These are phyloP conservation scores for Cruciata laevipes DNA, from an alignment of 257 asterid genomes.

Conservation along the genomic window DNA sequence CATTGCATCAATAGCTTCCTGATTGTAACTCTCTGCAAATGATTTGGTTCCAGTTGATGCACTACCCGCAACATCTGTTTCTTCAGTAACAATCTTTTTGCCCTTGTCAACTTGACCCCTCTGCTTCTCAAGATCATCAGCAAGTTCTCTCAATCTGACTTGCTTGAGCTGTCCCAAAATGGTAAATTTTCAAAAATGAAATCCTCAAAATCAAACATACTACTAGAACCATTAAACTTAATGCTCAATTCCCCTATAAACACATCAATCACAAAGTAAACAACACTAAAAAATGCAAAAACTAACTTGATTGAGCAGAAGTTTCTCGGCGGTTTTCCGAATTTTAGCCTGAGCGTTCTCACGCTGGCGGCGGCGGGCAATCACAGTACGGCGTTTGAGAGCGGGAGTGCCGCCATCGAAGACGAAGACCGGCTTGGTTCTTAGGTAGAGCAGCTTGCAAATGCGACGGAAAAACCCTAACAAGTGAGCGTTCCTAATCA, in stretches of 20 bases:
- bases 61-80: constrained; percentile 11
- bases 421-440: constrained; percentile 87
- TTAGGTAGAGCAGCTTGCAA: constrained; percentile 81
- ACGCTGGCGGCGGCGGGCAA: constrained; percentile 93
- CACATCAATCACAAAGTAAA: neutral
- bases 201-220: neutral
- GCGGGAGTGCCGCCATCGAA: constrained; percentile 98
- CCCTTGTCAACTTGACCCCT: constrained; percentile 31
- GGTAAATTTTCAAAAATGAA: neutral
- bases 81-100: constrained; percentile 19
- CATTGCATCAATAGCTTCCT: constrained; percentile 68
- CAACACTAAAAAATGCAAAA: neutral
- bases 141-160: constrained; percentile 67
- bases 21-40: constrained; percentile 28
- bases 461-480: constrained; percentile 91
- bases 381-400: constrained; percentile 87
- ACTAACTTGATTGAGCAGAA: constrained; percentile 85
- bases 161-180: constrained; percentile 56
- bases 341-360: constrained; percentile 96
- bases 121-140: constrained; percentile 72
- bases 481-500: constrained; percentile 88
- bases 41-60: constrained; percentile 18
- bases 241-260: neutral
- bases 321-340: constrained; percentile 93
- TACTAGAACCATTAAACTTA: neutral